Base-by-base conservation (phyloP, 179 eudicot species). In the Heliamphora pulchella region DNA sequence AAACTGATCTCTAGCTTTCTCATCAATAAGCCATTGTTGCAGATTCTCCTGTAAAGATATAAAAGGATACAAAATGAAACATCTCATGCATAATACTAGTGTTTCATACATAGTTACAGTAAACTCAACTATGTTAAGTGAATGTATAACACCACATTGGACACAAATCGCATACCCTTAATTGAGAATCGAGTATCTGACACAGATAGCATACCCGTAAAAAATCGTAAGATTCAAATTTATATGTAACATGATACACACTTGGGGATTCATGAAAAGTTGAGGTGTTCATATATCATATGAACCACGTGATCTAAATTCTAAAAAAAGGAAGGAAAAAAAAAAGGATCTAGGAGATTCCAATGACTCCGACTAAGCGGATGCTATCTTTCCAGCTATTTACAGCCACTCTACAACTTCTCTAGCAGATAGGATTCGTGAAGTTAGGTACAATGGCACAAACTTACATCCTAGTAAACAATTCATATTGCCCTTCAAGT, bases 1-100 rank as follows among this genome's bases (percentile, higher is more conserved):
- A 85, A 90, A 94, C 82, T 96, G 99, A 82, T 94, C 99, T 66
- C 97, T 86, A 55, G 97, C 99, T 85, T 94, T 94, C 62, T 90
- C 86, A 87, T 96, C 99, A 82, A 93, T 89, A 63, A 96, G 98
- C 98, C 99, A 96, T 17, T 83, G 89, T 75, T 91, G 98, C 20
- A 96, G 84, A 84, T 94, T 94, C 84, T 96, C 98, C 99, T 96
- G 91, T 6, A 82, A 82, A 44, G 54, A 13, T 48, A 74, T 77
- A 65, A 13, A 71, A 79, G 31, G 43, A 80, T 8, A 55, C 14
- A 61, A 68, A 3, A 31, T 31, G 31, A 31, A 31, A 31, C 31
- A 31, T 31, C 31, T 31, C 31, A 31, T 31, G 31, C 31, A 31
- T 31, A 31, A 31, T 31, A 31, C 31, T 31, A 31, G 31, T 31